These are phyloP conservation scores for Acanthochlamys bracteata DNA, from an alignment of 106 monocot species.

Conservation along the genomic window DNA sequence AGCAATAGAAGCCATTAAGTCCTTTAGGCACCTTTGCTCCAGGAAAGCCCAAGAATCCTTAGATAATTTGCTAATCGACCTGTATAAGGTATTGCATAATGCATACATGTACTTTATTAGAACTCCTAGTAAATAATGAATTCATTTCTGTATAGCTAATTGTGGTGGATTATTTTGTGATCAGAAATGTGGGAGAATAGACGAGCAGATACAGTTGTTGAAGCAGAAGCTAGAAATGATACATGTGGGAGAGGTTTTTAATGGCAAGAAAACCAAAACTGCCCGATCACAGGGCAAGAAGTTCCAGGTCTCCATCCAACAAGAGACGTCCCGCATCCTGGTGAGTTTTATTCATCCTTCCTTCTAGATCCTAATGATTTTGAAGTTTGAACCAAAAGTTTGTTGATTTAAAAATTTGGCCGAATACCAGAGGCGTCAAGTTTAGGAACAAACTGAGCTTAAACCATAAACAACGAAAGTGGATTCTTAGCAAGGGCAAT, in stretches of 20 bases:
- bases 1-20: conserved; percentile 70
- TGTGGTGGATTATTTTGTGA: neutral
- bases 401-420: neutral
- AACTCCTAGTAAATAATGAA: neutral
- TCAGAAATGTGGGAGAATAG: conserved; percentile 52
- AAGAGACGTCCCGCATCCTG: conserved; percentile 52
- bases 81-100: conserved; percentile 49
- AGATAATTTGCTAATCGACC: conserved; percentile 80
- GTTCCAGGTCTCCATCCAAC: conserved; percentile 68
- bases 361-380: neutral
- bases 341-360: conserved; percentile 6
- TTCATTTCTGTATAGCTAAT: neutral
- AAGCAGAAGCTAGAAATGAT: conserved; percentile 62
- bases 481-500: too few relatives aligned
- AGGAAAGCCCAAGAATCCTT: conserved; percentile 75
- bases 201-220: conserved; percentile 51
- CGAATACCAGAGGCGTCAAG: too few relatives aligned
- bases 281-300: conserved; percentile 77
- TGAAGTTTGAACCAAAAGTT: neutral
- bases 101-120: neutral
- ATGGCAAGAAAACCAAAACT: conserved; percentile 62
- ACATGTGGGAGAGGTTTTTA: conserved; percentile 53
- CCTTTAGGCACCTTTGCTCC: conserved; percentile 59
- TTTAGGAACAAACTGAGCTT: too few relatives aligned
- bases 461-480: too few relatives aligned